Percentiles rank a stretch among this genome's conserved stretches.
Evolutionary conservation across 2,329 filamentous ascomycete genomes (phyloP).

Genomic region (Metarhizium brunneum): DNA sequence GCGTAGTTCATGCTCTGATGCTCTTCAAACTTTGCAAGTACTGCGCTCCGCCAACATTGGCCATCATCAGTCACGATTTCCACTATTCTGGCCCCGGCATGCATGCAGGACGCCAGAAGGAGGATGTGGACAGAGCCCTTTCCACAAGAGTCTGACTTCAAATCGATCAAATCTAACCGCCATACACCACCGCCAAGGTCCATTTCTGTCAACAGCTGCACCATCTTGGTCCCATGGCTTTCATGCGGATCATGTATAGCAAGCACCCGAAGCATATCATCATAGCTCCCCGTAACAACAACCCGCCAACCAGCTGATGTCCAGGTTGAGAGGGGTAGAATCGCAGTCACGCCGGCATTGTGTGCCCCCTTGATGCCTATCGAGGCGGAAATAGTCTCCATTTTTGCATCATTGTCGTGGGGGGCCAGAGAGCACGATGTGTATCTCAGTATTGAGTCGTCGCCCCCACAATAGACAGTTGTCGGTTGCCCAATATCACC

Average conservation of each 20-base stretch:
- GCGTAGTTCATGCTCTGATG: slow-evolving; percentile 96
- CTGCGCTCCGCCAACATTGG: slow-evolving; percentile 48
- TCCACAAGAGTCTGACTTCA: slow-evolving; percentile 10
- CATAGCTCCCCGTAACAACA: slow-evolving; percentile 82
- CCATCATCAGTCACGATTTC: slow-evolving; percentile 28
- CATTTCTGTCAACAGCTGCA: slow-evolving; percentile 49
- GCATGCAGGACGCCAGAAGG: slow-evolving; percentile 88
- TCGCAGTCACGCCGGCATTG: slow-evolving; percentile 77
- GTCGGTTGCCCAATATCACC: slow-evolving; percentile 16
- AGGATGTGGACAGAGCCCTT: slow-evolving; percentile 23
- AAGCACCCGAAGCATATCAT: slow-evolving; percentile 69
- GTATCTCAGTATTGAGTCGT: slow-evolving; percentile 57
- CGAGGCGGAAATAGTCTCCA: slow-evolving; percentile 8
- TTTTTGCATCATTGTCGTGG: slow-evolving; percentile 7
- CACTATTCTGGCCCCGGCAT: slow-evolving; percentile 69
- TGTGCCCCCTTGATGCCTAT: slow-evolving; percentile 42
- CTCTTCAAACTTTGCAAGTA: slow-evolving; percentile 67
- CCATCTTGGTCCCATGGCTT: slow-evolving; percentile 30
- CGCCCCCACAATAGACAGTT: slow-evolving; percentile 60
- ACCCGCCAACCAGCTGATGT: slow-evolving; percentile 39
- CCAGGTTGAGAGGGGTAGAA: slow-evolving; percentile 55
- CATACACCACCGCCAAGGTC: slow-evolving; percentile 78
- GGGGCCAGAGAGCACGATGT: slow-evolving; percentile 22
- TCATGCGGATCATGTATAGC: slow-evolving; percentile 32
- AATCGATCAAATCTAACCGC: slow-evolving; percentile 59